These are phyloP conservation scores for Colletotrichum cuscutae DNA, from an alignment of 2,329 filamentous ascomycete genomes.

Conservation along the genomic window DNA sequence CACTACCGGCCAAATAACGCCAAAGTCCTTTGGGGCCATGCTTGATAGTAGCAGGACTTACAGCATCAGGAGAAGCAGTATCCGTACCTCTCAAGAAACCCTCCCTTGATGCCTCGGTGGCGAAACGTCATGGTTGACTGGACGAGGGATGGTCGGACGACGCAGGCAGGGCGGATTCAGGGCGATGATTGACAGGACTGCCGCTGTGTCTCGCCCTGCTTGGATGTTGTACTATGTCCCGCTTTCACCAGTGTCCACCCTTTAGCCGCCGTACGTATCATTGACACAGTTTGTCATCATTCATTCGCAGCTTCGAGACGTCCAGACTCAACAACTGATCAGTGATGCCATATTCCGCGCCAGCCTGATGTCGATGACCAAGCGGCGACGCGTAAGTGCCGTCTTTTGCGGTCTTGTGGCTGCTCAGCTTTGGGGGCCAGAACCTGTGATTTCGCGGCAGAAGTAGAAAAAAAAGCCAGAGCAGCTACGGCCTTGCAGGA, in stretches of 20 bases:
- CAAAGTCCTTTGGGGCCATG: neutral
- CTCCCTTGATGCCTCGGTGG: conserved; percentile 20
- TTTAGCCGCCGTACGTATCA: neutral
- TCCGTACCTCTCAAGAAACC: neutral
- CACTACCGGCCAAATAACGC: too few relatives aligned
- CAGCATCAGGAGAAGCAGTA: neutral
- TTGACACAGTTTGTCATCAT: neutral
- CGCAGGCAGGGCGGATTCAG: conserved; percentile 26
- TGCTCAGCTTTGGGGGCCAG: conserved; percentile 25
- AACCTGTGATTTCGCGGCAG: neutral
- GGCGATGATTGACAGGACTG: conserved; percentile 27
- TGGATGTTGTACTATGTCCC: neutral
- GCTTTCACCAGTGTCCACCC: neutral
- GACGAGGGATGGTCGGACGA: conserved; percentile 2
- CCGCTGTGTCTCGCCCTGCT: conserved; percentile 10
- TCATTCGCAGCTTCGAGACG: neutral
- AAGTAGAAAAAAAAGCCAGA: conserved; percentile 1
- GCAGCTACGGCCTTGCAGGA: neutral
- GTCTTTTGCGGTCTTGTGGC: neutral
- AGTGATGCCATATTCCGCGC: neutral
- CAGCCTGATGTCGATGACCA: conserved; percentile 21
- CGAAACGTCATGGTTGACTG: conserved; percentile 15
- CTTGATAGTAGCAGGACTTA: neutral
- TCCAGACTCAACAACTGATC: neutral
- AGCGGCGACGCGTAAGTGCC: conserved; percentile 13